Evolutionary conservation across 2,329 filamentous ascomycete species (phyloP).

Genomic region (Aspergillus fructus): DNA sequence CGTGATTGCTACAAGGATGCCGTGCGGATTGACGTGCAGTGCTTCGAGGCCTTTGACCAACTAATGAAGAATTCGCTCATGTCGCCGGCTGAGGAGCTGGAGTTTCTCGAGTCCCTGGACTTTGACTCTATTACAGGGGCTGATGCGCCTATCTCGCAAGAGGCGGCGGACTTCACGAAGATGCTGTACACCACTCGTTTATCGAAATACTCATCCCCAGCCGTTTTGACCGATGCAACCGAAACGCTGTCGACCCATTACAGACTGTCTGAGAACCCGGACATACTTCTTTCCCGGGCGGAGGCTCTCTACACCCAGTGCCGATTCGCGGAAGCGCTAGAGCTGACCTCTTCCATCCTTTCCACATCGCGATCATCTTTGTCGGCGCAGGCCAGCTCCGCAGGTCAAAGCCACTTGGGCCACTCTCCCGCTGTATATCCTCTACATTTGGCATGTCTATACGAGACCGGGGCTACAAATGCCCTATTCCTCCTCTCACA

Average conservation of each 20-base stretch:
- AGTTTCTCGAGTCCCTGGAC: conserved; percentile 82
- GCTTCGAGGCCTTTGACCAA: conserved; percentile 97
- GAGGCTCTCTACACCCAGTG: conserved; percentile 94
- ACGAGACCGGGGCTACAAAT: conserved; percentile 83
- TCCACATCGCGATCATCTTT: conserved; percentile 87
- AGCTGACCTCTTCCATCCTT: conserved; percentile 79
- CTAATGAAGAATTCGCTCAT: conserved; percentile 95
- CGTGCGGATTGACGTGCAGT: conserved; percentile 93
- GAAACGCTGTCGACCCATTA: conserved; percentile 94
- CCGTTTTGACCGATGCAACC: conserved; percentile 77
- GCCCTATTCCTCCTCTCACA: conserved; percentile 88
- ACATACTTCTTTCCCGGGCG: conserved; percentile 84
- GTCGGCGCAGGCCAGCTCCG: conserved; percentile 24
- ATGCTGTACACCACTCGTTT: conserved; percentile 95
- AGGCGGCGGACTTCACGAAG: conserved; percentile 89
- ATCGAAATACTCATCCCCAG: conserved; percentile 89
- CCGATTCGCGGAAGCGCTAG: conserved; percentile 82
- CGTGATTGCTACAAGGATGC: conserved; percentile 99
- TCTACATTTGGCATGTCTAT: conserved; percentile 85
- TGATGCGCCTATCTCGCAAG: conserved; percentile 69
- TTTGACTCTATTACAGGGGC: conserved; percentile 77
- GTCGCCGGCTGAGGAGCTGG: conserved; percentile 83
- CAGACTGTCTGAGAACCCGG: conserved; percentile 78
- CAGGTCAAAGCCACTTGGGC: conserved; percentile 39
- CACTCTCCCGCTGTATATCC: conserved; percentile 67